phyloP scores from a whole-genome alignment of 495 filamentous ascomycete species.

The Hypoxylon subgilvum region DNA sequence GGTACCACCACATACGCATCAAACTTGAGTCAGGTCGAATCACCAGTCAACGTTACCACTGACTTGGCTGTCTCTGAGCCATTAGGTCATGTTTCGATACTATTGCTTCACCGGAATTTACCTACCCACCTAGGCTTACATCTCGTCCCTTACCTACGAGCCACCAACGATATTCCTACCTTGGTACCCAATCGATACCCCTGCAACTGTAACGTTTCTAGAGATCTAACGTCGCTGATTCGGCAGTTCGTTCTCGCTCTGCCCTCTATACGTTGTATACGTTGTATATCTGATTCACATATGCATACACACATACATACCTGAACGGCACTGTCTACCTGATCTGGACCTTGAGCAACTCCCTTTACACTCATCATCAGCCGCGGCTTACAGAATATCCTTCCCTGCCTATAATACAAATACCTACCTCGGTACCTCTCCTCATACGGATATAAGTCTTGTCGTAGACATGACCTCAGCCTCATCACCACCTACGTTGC shows the following conservation, averaged over 20 bases:
- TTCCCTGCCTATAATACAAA: neutral
- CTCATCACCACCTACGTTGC: slow-evolving; percentile 2
- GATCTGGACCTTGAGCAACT: neutral
- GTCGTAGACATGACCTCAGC: slow-evolving; percentile 24
- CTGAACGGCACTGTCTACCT: too few species aligned
- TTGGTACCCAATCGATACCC: slow-evolving; percentile 32
- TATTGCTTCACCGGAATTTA: slow-evolving; percentile 27
- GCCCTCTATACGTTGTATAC: neutral
- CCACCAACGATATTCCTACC: slow-evolving; percentile 9
- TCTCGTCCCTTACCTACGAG: slow-evolving; percentile 17
- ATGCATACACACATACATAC: slow-evolving; percentile 7
- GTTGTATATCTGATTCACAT: neutral
- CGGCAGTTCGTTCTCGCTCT: slow-evolving; percentile 38
- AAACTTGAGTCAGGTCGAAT: slow-evolving; percentile 13
- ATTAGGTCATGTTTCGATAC: slow-evolving; percentile 29
- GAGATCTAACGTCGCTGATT: slow-evolving; percentile 33
- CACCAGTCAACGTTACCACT: slow-evolving; percentile 33
- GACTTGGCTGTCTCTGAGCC: neutral
- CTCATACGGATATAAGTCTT: too few species aligned
- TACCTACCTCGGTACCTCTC: neutral
- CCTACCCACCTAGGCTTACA: neutral
- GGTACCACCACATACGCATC: neutral
- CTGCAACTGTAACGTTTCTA: slow-evolving; percentile 44
- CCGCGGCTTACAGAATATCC: too few species aligned
- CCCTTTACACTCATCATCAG: neutral